These are phyloP conservation scores for Raphidocelis subcapitata DNA, from an alignment of 139 green algal species.

Conservation along the genomic window DNA sequence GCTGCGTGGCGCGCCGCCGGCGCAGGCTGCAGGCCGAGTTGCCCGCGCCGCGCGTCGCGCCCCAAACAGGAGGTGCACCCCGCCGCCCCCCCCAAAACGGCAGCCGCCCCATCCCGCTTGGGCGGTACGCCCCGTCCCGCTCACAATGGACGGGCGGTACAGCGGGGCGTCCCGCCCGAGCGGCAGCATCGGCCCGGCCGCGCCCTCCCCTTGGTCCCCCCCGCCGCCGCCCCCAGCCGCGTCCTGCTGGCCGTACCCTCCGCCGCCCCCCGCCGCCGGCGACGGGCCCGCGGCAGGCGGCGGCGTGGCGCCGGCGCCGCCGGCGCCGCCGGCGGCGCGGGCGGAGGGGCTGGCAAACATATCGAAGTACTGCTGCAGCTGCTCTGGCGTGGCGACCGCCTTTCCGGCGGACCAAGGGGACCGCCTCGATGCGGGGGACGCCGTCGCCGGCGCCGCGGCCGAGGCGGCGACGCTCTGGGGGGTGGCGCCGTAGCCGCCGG, in stretches of 20 bases:
- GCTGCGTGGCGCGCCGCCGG: no score
- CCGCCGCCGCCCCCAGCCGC: no score
- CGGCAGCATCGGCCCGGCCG: slow-evolving; percentile 11
- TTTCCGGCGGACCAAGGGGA: slow-evolving; percentile 23
- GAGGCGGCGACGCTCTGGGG: no score
- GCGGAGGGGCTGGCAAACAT: neutral
- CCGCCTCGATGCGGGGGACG: neutral
- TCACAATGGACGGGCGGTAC: slow-evolving; percentile 29
- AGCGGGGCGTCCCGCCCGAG: slow-evolving; percentile 16
- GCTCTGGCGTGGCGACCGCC: slow-evolving; percentile 39
- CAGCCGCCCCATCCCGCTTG: no score
- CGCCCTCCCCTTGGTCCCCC: slow-evolving; percentile 1
- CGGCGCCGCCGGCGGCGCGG: neutral
- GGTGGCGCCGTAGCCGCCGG: no score
- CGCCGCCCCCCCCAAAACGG: no score
- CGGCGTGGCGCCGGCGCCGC: neutral
- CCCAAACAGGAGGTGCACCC: no score
- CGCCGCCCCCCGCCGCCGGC: no score
- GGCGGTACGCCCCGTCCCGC: neutral
- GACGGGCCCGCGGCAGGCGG: neutral
- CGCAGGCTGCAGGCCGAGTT: no score
- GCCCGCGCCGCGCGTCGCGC: no score
- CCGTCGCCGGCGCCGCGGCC: no score
- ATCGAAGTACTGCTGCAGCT: slow-evolving; percentile 37
- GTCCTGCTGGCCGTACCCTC: no score